Evolutionary conservation across 225 moss, liverwort and hornwort genomes (phyloP), one percentile per base, ranked within the genome.

Genomic region (Sphagnum tenellum): DNA sequence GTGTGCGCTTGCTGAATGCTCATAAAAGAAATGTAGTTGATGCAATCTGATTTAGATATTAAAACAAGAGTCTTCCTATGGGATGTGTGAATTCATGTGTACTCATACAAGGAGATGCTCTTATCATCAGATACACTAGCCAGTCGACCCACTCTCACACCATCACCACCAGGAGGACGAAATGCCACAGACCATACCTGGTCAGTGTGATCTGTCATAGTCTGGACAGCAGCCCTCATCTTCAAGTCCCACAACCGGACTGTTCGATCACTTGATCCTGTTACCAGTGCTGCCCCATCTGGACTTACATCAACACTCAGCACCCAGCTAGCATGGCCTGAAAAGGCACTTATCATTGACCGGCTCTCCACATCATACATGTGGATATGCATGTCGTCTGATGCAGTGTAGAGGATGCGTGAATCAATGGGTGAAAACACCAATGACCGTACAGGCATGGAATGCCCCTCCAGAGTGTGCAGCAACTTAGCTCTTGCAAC

Each of bases 171-270:
- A 5, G 85, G 78, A 45, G 89, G 93, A 48, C 84, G 85, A 78
- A 98, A 98, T 10, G 82, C 89, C 7, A 98, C 98, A 2, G 87
- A 79, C 98, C 98, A 98, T 9, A 98, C 98, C 79, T 98, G 98
- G 67, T 98, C 89, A 12, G 74, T 75, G 76, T 98, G 98, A 53
- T 98, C 98, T 44, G 79, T 89, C 86, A 93, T 77, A 69, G 90
- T 98, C 72, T 98, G 98, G 4, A 93, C 76, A 10, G 87, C 75
- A 11, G 90, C 86, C 44, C 96, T 74, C 98, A 93, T 98, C 67
- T 86, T 93, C 53, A 98, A 76, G 55, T 98, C 98, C 93, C 98
- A 98, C 9, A 98, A 74, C 71, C 86, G 72, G 2, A 93, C 93
- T 3, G 90, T 90, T 66, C 71, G 79, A 50, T 98, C 98, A 56